Conservation (phyloP, 306 rosid genomes). For the Acacia confusa region DNA sequence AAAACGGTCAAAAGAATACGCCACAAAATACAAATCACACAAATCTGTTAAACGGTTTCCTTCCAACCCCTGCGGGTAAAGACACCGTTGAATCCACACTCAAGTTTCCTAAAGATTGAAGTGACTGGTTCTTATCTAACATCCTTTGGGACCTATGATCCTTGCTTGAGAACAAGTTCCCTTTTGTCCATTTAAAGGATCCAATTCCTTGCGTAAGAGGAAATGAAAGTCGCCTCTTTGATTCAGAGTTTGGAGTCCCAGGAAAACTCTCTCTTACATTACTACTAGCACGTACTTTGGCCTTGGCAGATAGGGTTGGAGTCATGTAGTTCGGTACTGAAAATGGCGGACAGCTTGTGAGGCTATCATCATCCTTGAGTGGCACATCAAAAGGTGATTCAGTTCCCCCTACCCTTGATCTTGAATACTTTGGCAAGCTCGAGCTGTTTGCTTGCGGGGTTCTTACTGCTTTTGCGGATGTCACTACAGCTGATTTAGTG, state of each 20-base stretch:
- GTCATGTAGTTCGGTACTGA: conserved; percentile 89
- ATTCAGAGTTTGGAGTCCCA: conserved; percentile 72
- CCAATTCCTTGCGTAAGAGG: conserved; percentile 79
- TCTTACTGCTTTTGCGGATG: conserved; percentile 43
- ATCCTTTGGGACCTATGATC: conserved; percentile 51
- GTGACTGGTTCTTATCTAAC: conserved; percentile 57
- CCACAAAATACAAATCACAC: conserved; percentile 61
- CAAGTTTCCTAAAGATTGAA: conserved; percentile 62
- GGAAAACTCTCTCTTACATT: conserved; percentile 76
- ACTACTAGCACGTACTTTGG: conserved; percentile 68
- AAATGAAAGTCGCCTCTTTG: conserved; percentile 75
- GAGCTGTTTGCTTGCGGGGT: conserved; percentile 57
- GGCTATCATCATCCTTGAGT: conserved; percentile 79
- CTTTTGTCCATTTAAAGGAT: conserved; percentile 82
- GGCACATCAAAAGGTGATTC: conserved; percentile 64
- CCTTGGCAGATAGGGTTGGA: conserved; percentile 79
- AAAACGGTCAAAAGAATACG: conserved; percentile 45
- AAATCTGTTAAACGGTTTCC: conserved; percentile 96
- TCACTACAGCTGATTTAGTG: conserved; percentile 58
- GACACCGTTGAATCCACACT: conserved; percentile 90
- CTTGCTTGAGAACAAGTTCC: conserved; percentile 58
- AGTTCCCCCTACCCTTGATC: conserved; percentile 52
- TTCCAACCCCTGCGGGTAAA: conserved; percentile 77
- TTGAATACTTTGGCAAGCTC: conserved; percentile 44
- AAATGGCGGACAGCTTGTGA: conserved; percentile 93